A percentile compares a stretch with the other conserved stretches of the same genome.
Evolutionary conservation across 768 basidiomycete genomes (phyloP).

Genomic region (Phallus indusiatus): DNA sequence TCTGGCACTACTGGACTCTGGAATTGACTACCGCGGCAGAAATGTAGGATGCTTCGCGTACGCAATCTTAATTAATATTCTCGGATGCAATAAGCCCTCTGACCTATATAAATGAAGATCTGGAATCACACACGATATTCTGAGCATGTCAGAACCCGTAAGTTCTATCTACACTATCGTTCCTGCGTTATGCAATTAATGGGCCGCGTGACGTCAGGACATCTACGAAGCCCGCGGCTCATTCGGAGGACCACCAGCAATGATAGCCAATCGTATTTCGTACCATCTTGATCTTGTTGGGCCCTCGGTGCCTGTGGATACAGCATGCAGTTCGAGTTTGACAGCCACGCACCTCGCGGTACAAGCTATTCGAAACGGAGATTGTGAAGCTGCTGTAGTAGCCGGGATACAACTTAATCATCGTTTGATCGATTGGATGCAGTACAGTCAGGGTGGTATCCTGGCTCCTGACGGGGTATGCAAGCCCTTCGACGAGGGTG

Average conservation of each 20-base stretch:
- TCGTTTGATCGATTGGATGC: constrained; percentile 7
- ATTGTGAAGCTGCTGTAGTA: constrained; percentile 13
- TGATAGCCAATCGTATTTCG: constrained; percentile 27
- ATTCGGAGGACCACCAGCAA: constrained; percentile 25
- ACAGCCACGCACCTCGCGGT: constrained; percentile 14
- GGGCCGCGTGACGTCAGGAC: background rate
- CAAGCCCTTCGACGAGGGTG: constrained; percentile 13
- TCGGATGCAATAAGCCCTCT: background rate
- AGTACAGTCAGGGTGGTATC: background rate
- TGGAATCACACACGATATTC: constrained; percentile 19
- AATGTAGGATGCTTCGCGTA: constrained; percentile 30
- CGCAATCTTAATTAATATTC: background rate
- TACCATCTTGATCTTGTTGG: constrained; percentile 12
- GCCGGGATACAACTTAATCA: constrained; percentile 12
- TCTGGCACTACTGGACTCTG: constrained; percentile 36
- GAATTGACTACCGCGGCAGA: constrained; percentile 34
- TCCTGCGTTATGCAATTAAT: background rate
- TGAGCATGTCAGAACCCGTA: constrained; percentile 23
- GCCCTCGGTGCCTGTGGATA: constrained; percentile 12
- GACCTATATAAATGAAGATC: constrained; percentile 19
- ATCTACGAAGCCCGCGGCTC: constrained; percentile 16
- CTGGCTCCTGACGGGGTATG: constrained; percentile 11
- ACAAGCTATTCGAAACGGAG: constrained; percentile 12
- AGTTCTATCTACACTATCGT: constrained; percentile 5
- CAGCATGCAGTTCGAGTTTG: constrained; percentile 12